These are phyloP conservation scores for Microdochium trichocladiopsis DNA, from an alignment of 2,329 filamentous ascomycete species.

Conservation along the genomic window DNA sequence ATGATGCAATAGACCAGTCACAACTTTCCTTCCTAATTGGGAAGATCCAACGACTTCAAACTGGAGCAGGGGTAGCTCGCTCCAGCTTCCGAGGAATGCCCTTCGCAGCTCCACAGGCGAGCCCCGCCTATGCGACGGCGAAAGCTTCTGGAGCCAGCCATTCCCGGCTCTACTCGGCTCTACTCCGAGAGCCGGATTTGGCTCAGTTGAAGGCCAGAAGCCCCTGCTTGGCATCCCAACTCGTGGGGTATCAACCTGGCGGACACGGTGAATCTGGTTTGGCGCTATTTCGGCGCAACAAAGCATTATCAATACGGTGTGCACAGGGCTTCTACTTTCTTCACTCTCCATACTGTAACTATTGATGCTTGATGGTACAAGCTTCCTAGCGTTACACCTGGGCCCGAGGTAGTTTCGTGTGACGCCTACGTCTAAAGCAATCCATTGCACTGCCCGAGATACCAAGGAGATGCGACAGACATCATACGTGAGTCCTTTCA, in stretches of 20 bases:
- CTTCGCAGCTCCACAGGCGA: not conserved
- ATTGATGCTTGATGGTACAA: not conserved
- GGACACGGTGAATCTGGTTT: not conserved
- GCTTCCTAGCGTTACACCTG: slow-evolving; percentile 41
- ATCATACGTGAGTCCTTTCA: slow-evolving; percentile 47
- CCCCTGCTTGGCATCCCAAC: not conserved
- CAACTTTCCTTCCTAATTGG: not conserved
- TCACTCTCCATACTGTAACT: not conserved
- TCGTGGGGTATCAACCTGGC: not conserved
- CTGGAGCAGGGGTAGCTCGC: not conserved
- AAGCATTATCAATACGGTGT: not conserved
- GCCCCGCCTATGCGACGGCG: not conserved
- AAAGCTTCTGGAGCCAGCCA: not conserved
- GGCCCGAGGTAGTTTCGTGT: slow-evolving; percentile 75
- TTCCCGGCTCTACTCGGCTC: not conserved
- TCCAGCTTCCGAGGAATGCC: not conserved
- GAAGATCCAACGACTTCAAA: not conserved
- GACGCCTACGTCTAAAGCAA: slow-evolving; percentile 62
- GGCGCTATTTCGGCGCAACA: not conserved
- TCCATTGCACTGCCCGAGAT: slow-evolving; percentile 66
- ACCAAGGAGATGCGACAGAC: slow-evolving; percentile 74
- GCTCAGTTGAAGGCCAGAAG: not conserved
- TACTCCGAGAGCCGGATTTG: not conserved
- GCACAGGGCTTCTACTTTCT: not conserved
- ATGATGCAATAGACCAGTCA: not conserved